phyloP scores from a whole-genome alignment of 2,329 filamentous ascomycete genomes.

The Gaeumannomyces tritici region DNA sequence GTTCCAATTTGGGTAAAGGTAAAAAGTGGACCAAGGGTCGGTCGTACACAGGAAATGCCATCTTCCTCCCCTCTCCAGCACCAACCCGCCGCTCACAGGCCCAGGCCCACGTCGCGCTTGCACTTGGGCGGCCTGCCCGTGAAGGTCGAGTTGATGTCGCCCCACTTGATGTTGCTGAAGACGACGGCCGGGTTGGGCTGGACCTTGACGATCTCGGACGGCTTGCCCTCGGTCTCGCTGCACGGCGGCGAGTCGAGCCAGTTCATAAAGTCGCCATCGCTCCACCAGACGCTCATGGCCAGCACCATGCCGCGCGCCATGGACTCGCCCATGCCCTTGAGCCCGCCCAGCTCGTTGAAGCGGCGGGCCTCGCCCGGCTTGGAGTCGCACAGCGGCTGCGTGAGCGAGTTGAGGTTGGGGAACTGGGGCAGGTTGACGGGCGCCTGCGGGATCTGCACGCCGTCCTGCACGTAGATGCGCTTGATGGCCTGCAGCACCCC shows the following conservation, averaged over 20 bases:
- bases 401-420: constrained; percentile 20
- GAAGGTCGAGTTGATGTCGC: constrained; percentile 39
- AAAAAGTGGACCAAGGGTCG: no score
- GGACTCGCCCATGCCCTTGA: constrained; percentile 38
- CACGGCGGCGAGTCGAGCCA: constrained; percentile 46
- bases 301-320: constrained; percentile 33
- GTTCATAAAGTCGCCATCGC: constrained; percentile 34
- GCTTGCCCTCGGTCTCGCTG: constrained; percentile 33
- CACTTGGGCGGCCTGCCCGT: background rate
- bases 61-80: no score
- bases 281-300: constrained; percentile 39
- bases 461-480: constrained; percentile 38
- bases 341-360: constrained; percentile 34
- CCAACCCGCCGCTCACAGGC: no score
- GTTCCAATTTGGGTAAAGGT: no score
- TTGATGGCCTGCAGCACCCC: constrained; percentile 33
- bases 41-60: no score
- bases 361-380: background rate
- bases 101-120: background rate
- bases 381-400: constrained; percentile 27
- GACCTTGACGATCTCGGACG: constrained; percentile 29
- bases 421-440: constrained; percentile 19
- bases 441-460: constrained; percentile 30
- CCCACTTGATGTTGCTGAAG: constrained; percentile 39
- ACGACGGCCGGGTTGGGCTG: constrained; percentile 32